Conservation (phyloP, 768 basidiomycete genomes). For the Suillus subaureus region DNA sequence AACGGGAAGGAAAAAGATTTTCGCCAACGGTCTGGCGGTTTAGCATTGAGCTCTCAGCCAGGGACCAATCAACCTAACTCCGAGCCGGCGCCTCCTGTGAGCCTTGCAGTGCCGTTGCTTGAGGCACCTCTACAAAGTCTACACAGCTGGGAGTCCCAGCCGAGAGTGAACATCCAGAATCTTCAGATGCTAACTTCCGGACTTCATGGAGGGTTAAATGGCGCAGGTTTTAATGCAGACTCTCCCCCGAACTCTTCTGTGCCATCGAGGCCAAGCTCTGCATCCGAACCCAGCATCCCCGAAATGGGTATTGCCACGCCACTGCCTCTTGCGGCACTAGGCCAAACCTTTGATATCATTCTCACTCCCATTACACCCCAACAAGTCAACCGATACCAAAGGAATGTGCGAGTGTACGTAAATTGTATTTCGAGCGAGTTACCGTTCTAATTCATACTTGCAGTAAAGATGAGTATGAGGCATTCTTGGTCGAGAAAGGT, state of each 20-base stretch:
- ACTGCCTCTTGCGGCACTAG: not conserved
- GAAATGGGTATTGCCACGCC: not conserved
- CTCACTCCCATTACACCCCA: not conserved
- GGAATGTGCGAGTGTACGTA: not conserved
- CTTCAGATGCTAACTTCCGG: not conserved
- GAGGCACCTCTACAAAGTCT: not conserved
- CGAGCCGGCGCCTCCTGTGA: not conserved
- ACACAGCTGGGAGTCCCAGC: not conserved
- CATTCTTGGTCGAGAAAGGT: not conserved
- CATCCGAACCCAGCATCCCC: not conserved
- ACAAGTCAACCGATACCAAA: not conserved
- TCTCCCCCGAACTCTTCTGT: not conserved
- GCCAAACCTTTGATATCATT: not conserved
- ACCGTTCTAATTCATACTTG: not conserved
- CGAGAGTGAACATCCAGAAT: not conserved
- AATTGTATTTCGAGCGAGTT: not conserved
- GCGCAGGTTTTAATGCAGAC: not conserved
- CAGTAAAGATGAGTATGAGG: not conserved
- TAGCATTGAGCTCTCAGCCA: not conserved
- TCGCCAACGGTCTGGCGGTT: not conserved
- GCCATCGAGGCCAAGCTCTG: not conserved
- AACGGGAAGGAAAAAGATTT: not conserved
- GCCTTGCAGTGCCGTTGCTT: conserved; percentile 1
- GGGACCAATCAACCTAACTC: not conserved
- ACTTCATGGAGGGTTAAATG: not conserved